phyloP scores from a whole-genome alignment of 306 rosid genomes.

The Astragalus glycyphyllos region DNA sequence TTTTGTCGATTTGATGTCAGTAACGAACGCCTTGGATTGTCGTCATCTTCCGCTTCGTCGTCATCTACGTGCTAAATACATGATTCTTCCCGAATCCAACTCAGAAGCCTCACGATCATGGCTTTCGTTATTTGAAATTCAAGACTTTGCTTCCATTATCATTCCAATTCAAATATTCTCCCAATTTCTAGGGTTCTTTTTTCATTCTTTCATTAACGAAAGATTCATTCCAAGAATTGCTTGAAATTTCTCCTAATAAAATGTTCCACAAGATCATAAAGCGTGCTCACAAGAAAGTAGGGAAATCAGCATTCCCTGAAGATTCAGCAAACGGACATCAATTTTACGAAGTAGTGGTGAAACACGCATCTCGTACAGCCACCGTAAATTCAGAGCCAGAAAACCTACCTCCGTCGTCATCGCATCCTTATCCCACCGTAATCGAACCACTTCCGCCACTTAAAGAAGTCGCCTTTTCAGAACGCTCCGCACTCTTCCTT shows the following conservation, averaged over 20 bases:
- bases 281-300: slow-evolving; percentile 59
- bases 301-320: slow-evolving; percentile 54
- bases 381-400: slow-evolving; percentile 41
- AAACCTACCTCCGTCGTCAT: background rate
- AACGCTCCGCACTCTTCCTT: slow-evolving; percentile 52
- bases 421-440: slow-evolving; percentile 21
- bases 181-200: slow-evolving; percentile 36
- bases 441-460: slow-evolving; percentile 62
- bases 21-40: background rate
- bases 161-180: background rate
- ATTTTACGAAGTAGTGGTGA: slow-evolving; percentile 53
- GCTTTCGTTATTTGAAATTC: background rate
- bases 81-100: slow-evolving; percentile 14
- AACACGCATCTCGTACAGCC: slow-evolving; percentile 64
- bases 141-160: background rate
- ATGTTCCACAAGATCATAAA: slow-evolving; percentile 75
- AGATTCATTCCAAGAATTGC: background rate
- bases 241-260: background rate
- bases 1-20: slow-evolving; percentile 11
- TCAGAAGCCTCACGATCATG: slow-evolving; percentile 1
- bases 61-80: slow-evolving; percentile 6
- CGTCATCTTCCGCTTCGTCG: slow-evolving; percentile 24
- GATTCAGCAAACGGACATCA: slow-evolving; percentile 40
- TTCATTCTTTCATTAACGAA: background rate
- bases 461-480: slow-evolving; percentile 54